A percentile compares a stretch with the other conserved stretches of the same genome.
phyloP scores from a whole-genome alignment of 495 filamentous ascomycete genomes.

The Cercophora sp. region DNA sequence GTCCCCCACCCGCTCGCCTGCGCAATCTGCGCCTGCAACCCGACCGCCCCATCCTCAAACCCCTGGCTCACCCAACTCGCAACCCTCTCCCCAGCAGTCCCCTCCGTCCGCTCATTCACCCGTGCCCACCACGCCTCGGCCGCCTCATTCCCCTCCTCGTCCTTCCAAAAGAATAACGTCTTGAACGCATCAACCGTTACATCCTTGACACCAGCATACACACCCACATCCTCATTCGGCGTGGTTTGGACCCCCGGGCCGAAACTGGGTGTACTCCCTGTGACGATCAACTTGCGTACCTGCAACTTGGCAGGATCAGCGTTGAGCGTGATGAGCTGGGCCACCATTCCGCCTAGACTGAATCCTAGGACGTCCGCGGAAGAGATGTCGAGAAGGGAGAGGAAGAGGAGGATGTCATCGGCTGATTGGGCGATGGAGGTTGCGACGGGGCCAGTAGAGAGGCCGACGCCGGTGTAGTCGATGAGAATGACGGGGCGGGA shows the following conservation, averaged over 20 bases:
- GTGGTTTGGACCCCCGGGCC: conserved; percentile 17
- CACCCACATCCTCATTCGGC: conserved; percentile 18
- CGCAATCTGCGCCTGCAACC: conserved; percentile 13
- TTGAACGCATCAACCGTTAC: conserved; percentile 20
- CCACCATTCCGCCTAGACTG: conserved; percentile 29
- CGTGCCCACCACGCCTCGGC: conserved; percentile 20
- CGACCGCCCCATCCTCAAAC: conserved; percentile 12
- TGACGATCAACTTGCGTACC: conserved; percentile 22
- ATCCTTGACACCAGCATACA: conserved; percentile 8
- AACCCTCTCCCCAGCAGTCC: conserved; percentile 4
- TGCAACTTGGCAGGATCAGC: neutral
- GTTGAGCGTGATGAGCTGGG: conserved; percentile 28
- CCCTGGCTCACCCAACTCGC: conserved; percentile 15
- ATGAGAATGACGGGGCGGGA: conserved; percentile 22
- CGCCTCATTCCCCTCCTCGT: conserved; percentile 5
- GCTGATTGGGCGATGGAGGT: conserved; percentile 19
- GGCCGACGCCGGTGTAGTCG: conserved; percentile 32
- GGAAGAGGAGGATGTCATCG: conserved; percentile 26
- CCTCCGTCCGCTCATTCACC: conserved; percentile 12
- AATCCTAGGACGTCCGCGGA: conserved; percentile 33
- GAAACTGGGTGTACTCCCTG: conserved; percentile 20
- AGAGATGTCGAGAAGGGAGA: conserved; percentile 25
- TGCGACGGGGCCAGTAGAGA: conserved; percentile 21
- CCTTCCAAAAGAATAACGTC: conserved; percentile 18
- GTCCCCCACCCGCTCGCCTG: conserved; percentile 8